A percentile compares a stretch with the other conserved stretches of the same genome.
phyloP scores from a whole-genome alignment of 1,139 yeast genomes.

The Saccharomyces pastorianus region DNA sequence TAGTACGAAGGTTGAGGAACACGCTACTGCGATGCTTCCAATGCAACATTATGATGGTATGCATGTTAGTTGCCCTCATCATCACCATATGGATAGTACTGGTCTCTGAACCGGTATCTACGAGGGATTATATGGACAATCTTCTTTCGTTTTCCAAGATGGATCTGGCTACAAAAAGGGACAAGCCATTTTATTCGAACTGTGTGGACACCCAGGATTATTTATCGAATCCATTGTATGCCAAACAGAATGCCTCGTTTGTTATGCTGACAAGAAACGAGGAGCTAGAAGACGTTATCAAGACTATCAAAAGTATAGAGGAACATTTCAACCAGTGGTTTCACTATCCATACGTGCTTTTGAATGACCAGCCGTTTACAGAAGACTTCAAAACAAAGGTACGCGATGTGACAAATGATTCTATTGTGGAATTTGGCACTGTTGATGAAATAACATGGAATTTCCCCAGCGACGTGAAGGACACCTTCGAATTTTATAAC shows the following conservation, averaged over 20 bases:
- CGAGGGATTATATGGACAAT: neutral
- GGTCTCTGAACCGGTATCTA: neutral
- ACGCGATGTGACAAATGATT: conserved; percentile 41
- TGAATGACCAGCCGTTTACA: conserved; percentile 69
- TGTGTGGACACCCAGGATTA: conserved; percentile 37
- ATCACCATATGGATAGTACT: conserved; percentile 2
- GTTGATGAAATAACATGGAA: conserved; percentile 30
- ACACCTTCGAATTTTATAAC: conserved; percentile 38
- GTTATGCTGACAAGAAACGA: conserved; percentile 72
- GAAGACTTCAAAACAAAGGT: conserved; percentile 52
- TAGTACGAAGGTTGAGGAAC: neutral
- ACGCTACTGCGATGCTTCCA: neutral
- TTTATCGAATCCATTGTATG: conserved; percentile 32
- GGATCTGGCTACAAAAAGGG: conserved; percentile 20
- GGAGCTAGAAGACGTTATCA: conserved; percentile 61
- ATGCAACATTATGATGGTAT: conserved; percentile 4
- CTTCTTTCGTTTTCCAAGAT: conserved; percentile 12
- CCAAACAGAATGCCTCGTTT: conserved; percentile 63
- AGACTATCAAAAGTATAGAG: conserved; percentile 65
- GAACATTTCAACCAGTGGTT: conserved; percentile 86
- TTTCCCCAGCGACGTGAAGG: conserved; percentile 28
- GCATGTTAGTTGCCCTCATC: conserved; percentile 5
- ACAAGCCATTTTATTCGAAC: conserved; percentile 41
- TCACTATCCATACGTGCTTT: conserved; percentile 80
- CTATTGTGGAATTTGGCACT: conserved; percentile 32